Conservation (phyloP, 495 filamentous ascomycete species). For the Copromyces sp. region DNA sequence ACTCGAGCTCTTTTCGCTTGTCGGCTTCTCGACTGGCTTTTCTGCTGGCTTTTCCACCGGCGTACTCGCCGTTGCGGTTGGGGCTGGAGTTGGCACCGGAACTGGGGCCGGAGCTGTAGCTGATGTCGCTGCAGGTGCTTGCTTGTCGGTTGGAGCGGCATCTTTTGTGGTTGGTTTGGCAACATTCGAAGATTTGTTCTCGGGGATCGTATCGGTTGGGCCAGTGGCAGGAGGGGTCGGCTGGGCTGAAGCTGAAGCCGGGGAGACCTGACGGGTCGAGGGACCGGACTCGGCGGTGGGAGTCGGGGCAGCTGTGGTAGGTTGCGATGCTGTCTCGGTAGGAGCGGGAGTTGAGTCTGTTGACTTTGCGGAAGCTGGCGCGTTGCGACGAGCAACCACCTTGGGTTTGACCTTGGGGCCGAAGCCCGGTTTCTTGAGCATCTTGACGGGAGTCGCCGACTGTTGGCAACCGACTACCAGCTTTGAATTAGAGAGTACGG, state of each 20-base stretch:
- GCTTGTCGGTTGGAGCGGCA: background rate
- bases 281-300: background rate
- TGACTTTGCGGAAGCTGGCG: background rate
- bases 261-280: background rate
- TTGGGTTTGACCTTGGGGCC: conserved; percentile 28
- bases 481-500: background rate
- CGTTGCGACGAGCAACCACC: conserved; percentile 3
- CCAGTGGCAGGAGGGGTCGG: background rate
- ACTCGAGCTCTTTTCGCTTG: background rate
- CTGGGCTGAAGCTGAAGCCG: background rate
- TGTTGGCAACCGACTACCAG: background rate
- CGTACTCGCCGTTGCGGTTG: background rate
- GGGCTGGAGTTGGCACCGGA: background rate
- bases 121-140: background rate
- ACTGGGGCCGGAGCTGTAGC: background rate
- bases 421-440: conserved; percentile 37
- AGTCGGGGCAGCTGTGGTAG: background rate
- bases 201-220: background rate
- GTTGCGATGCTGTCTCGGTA: background rate
- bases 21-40: background rate
- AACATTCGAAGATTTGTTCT: background rate
- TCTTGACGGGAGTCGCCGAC: conserved; percentile 23
- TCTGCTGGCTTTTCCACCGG: background rate
- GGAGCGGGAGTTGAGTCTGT: background rate
- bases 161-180: background rate